Evolutionary conservation across 148 eudicot genomes (phyloP), one percentile per base, ranked within the genome.

Genomic region (Spergularia bocconei): DNA sequence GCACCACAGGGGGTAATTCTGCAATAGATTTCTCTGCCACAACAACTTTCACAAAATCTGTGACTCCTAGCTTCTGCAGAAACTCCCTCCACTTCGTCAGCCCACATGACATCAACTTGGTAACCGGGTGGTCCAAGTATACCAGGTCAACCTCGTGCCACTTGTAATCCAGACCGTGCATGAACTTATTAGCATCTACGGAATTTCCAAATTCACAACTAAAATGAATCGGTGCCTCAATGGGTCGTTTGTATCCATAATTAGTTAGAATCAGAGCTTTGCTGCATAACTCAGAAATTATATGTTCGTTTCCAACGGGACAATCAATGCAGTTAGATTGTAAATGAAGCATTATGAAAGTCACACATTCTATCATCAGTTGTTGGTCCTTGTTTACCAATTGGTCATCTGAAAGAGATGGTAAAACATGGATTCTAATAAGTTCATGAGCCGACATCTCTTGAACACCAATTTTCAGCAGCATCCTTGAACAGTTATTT

Each of bases 331-430:
- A 95, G 74, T 81, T 87, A 41, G 97, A 90, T 63, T 92, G 88
- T 29, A 95, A 80, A 80, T 95, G 98, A 70, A 85, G 80, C 96
- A 95, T 89, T 20, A 87, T 78, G 88, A 92, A 95, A 39, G 93
- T 75, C 16, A 86, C 75, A 76, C 86, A 90, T 73, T 95, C 98
- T 57, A 78, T 77, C 90, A 90, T 80, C 83, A 90, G 78, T 41
- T 79, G 78, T 67, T 74, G 76, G 57, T 89, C 71, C 23, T 48
- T 77, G 25, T 62, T 52, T 19, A 75, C 48, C 70, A 44, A 77
- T 66, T 69, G 79, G 36, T 69, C 81, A 83, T 84, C 82, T 70
- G 86, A 87, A 68, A 95, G 44, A 38, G 87, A 84, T 65, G 98
- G 97, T 79, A 95, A 73, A 73, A 95, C 84, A 71, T 95, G 98